These are phyloP conservation scores for Epichloe baconii DNA, from an alignment of 2,329 filamentous ascomycete genomes.

Conservation along the genomic window DNA sequence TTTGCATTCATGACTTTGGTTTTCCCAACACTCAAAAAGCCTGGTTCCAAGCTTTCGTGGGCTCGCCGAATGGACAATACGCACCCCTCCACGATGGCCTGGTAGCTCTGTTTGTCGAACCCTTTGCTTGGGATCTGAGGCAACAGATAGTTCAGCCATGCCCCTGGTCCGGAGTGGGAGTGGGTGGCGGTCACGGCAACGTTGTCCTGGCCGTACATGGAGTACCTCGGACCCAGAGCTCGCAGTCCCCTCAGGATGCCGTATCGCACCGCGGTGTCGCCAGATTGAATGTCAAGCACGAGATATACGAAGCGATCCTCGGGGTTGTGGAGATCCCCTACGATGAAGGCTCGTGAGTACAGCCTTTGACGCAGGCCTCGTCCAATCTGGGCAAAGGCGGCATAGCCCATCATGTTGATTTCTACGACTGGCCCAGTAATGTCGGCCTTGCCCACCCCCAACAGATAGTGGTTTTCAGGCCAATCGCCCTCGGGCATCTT, in stretches of 20 bases:
- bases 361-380: conserved; percentile 73
- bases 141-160: conserved; percentile 84
- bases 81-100: conserved; percentile 75
- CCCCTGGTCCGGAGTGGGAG: conserved; percentile 78
- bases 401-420: conserved; percentile 84
- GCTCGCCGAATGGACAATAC: conserved; percentile 67
- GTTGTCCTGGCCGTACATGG: conserved; percentile 59
- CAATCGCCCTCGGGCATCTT: conserved; percentile 6
- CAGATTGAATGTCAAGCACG: conserved; percentile 73
- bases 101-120: conserved; percentile 74
- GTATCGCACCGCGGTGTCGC: conserved; percentile 75
- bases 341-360: conserved; percentile 76
- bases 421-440: conserved; percentile 67
- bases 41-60: conserved; percentile 44
- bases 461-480: conserved; percentile 24
- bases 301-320: conserved; percentile 71
- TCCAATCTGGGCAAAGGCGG: conserved; percentile 65
- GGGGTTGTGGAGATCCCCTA: conserved; percentile 53
- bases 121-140: conserved; percentile 80
- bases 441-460: conserved; percentile 41
- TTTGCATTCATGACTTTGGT: conserved; percentile 56
- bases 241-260: conserved; percentile 64
- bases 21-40: conserved; percentile 52
- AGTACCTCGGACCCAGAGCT: conserved; percentile 55
- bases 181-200: conserved; percentile 86